Evolutionary conservation across 108 stramenopile genomes (phyloP).

Genomic region (Pseudonitzschia pungens): DNA sequence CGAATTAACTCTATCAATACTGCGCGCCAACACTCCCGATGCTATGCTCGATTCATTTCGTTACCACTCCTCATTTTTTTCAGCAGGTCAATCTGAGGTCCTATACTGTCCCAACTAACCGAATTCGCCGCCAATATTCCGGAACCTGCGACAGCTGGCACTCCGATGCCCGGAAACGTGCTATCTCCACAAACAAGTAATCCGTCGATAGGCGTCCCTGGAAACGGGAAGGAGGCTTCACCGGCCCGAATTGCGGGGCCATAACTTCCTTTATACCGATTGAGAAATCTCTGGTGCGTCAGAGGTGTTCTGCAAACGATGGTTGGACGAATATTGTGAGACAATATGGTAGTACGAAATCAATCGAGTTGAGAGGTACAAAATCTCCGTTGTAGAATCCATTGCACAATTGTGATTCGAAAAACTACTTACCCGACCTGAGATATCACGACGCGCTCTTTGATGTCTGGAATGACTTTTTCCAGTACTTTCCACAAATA

Average conservation of each 20-base stretch:
- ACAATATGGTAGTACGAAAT: background rate
- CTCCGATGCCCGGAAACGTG: slow-evolving; percentile 90
- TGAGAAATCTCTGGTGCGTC: slow-evolving; percentile 82
- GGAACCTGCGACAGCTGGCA: slow-evolving; percentile 91
- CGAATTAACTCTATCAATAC: no score
- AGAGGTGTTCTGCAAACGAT: slow-evolving; percentile 51
- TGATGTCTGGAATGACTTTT: slow-evolving; percentile 80
- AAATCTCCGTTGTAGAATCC: background rate
- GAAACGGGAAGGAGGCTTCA: slow-evolving; percentile 75
- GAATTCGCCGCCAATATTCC: slow-evolving; percentile 83
- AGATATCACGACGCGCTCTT: slow-evolving; percentile 39
- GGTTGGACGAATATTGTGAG: background rate
- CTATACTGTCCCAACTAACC: slow-evolving; percentile 56
- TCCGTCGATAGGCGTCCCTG: slow-evolving; percentile 58
- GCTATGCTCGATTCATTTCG: background rate
- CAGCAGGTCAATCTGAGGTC: slow-evolving; percentile 51
- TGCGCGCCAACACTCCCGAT: background rate
- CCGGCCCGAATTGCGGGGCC: slow-evolving; percentile 85
- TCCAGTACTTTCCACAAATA: slow-evolving; percentile 85
- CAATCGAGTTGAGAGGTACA: background rate
- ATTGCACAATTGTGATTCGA: background rate
- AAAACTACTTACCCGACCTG: slow-evolving; percentile 53
- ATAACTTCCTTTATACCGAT: slow-evolving; percentile 78
- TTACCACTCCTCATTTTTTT: slow-evolving; percentile 27
- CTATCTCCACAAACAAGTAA: slow-evolving; percentile 71